Evolutionary conservation across 805 yeast genomes (phyloP).

Genomic region (Candida quercuum): DNA sequence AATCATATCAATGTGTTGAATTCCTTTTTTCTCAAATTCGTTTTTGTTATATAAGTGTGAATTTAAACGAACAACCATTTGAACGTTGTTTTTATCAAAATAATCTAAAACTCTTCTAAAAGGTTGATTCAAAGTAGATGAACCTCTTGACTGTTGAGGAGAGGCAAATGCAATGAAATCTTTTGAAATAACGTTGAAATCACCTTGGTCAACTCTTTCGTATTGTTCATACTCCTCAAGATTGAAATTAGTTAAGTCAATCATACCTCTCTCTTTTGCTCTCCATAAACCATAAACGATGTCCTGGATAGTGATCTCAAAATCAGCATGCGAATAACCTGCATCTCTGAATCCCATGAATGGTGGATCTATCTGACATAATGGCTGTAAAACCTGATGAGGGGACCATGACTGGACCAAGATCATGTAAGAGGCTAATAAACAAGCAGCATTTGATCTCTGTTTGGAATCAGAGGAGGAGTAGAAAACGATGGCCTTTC

Average conservation of each 20-base stretch:
- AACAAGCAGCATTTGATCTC: conserved; percentile 91
- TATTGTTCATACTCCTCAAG: conserved; percentile 91
- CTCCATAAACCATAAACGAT: conserved; percentile 96
- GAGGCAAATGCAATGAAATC: conserved; percentile 98
- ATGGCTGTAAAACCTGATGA: conserved; percentile 92
- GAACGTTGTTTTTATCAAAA: conserved; percentile 69
- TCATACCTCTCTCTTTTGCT: conserved; percentile 86
- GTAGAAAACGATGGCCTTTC: conserved; percentile 87
- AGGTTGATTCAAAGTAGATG: conserved; percentile 53
- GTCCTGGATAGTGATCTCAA: conserved; percentile 89
- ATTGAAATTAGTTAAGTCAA: conserved; percentile 82
- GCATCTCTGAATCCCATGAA: conserved; percentile 96
- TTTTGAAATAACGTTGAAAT: conserved; percentile 84
- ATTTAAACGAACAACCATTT: conserved; percentile 86
- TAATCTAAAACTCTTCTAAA: conserved; percentile 77
- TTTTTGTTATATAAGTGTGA: conserved; percentile 83
- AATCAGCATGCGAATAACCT: conserved; percentile 94
- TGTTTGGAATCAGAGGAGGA: conserved; percentile 77
- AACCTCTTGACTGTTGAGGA: conserved; percentile 65
- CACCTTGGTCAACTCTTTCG: conserved; percentile 96
- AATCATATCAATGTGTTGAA: conserved; percentile 90
- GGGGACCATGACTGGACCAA: conserved; percentile 97
- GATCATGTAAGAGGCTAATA: conserved; percentile 91
- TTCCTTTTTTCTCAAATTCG: conserved; percentile 78
- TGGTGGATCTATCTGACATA: conserved; percentile 88